Evolutionary conservation across 306 rosid species (phyloP).

Genomic region (Elaeagnus macrophylla): DNA sequence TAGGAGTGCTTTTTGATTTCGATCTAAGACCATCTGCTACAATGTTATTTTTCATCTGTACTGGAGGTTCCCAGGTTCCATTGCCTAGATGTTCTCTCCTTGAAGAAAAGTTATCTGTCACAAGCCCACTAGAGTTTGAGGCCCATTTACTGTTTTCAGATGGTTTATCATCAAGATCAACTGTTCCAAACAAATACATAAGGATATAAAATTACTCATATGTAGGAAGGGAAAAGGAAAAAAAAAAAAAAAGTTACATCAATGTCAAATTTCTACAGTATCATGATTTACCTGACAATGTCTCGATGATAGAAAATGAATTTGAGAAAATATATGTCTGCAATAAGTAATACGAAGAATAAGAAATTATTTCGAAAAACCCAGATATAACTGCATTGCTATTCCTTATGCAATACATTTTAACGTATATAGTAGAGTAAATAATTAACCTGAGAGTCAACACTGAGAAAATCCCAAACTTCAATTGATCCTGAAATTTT

Average conservation of each 20-base stretch:
- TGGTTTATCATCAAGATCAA: constrained; percentile 52
- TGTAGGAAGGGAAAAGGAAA: too few relatives aligned
- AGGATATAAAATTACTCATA: too few relatives aligned
- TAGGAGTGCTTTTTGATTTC: constrained; percentile 41
- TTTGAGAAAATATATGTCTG: constrained; percentile 88
- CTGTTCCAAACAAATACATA: constrained; percentile 25
- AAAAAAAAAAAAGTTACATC: not conserved
- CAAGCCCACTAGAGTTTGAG: constrained; percentile 36
- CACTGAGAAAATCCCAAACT: constrained; percentile 98
- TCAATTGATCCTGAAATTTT: constrained; percentile 93
- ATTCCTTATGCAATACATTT: not conserved
- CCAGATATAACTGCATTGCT: not conserved
- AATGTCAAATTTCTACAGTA: constrained; percentile 22
- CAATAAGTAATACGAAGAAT: constrained; percentile 22
- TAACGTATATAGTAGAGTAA: constrained; percentile 16
- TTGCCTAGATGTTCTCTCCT: constrained; percentile 36
- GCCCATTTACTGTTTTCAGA: constrained; percentile 49
- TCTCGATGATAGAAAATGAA: constrained; percentile 88
- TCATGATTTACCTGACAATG: constrained; percentile 69
- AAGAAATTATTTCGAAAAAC: constrained; percentile 1
- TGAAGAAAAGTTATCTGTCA: constrained; percentile 24
- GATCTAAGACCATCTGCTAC: constrained; percentile 41
- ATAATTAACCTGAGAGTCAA: constrained; percentile 82
- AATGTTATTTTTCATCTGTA: constrained; percentile 40
- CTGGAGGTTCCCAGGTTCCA: constrained; percentile 49